Percentiles rank a stretch among this genome's conserved stretches.
phyloP scores from a whole-genome alignment of 2,329 filamentous ascomycete genomes.

The Ophiostoma piceae region DNA sequence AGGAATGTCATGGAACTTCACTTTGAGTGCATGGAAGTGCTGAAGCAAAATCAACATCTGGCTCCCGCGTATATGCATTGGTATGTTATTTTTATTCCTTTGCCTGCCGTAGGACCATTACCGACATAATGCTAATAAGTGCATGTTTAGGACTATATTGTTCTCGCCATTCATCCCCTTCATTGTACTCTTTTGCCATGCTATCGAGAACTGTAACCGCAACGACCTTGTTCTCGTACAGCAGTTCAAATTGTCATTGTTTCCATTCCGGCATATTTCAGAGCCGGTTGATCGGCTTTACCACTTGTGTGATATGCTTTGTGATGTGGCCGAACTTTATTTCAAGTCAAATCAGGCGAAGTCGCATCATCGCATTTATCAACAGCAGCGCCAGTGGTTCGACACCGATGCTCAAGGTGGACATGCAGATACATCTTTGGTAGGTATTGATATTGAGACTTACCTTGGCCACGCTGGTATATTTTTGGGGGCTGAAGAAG shows the following conservation, averaged over 20 bases:
- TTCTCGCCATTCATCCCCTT: conserved; percentile 4
- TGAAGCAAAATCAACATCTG: background rate
- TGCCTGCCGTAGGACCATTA: background rate
- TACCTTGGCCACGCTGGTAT: background rate
- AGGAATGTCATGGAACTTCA: background rate
- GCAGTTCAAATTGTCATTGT: background rate
- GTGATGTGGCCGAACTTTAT: background rate
- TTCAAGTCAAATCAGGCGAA: background rate
- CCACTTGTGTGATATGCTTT: background rate
- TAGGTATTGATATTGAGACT: background rate
- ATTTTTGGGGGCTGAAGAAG: background rate
- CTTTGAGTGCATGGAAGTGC: background rate
- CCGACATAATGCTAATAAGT: background rate
- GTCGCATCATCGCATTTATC: background rate
- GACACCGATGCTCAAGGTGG: background rate
- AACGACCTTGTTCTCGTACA: background rate
- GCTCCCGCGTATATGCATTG: conserved; percentile 8
- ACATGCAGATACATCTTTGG: background rate
- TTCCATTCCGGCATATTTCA: background rate
- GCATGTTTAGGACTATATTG: background rate
- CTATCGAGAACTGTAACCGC: background rate
- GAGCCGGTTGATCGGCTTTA: background rate
- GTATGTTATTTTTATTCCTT: background rate
- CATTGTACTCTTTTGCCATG: conserved; percentile 10
- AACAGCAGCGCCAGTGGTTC: background rate